Evolutionary conservation across 2,329 filamentous ascomycete genomes (phyloP), one percentile per base, ranked within the genome.

Genomic region (Taxawa tesnikishii): DNA sequence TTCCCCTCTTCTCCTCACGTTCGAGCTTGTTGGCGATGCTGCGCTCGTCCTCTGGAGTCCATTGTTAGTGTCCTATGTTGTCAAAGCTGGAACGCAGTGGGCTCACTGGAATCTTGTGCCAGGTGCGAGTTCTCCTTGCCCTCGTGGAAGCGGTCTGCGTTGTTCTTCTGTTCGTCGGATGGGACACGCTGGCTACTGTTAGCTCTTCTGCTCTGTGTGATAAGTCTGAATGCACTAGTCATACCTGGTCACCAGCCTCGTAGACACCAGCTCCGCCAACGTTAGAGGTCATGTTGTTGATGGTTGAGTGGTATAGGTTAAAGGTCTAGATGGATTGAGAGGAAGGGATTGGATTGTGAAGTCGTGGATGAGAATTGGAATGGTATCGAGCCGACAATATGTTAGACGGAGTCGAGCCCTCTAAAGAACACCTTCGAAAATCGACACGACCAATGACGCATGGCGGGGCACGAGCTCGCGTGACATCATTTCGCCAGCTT

Each of bases 181-280:
- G 59, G 53, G 53, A 75, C 83, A 47, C 72, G 70, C 66, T 55
- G 26, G 26, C 15, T 25, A 11, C 10, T 32, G 29, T 41, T 16
- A 40, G 24, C 15, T 14, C 25, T 26, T 15, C 14, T 26, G 19
- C n/a, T 12, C 5, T 9, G 25, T n/a, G 14, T 11, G 26, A 24
- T 26, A 10, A 26, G 14, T n/a, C 7, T 28, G 21, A 15, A 19
- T 14, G 29, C 17, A 28, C 15, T 28, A 21, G 4, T 17, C 41
- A 12, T 45, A 58, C 54, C 57, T 90, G 82, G 59, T 90, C 82
- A 37, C 75, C 78, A 36, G 68, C 76, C 60, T 87, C 79, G 60
- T 90, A 87, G 53, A 83, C 60, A 38, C 58, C 54, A 41, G 59
- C 48, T 53, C 63, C 67, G 44, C 82, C 83, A 51, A 88, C 79